A percentile compares a stretch with the other conserved stretches of the same genome.
Evolutionary conservation across 2,329 filamentous ascomycete species (phyloP).

Genomic region (Aspergillus amoenus): DNA sequence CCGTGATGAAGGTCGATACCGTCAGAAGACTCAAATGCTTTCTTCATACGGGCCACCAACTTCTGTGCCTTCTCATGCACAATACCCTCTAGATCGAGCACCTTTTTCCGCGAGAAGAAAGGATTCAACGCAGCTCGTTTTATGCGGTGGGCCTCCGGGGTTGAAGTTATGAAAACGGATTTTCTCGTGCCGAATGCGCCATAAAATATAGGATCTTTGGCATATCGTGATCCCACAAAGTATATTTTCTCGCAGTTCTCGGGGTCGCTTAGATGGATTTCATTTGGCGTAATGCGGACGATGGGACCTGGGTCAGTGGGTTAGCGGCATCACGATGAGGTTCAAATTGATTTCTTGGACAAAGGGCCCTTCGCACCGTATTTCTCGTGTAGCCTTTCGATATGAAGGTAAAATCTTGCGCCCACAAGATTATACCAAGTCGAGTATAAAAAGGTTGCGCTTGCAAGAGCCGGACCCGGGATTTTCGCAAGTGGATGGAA

Average conservation of each 20-base stretch:
- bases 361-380: slow-evolving; percentile 20
- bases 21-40: slow-evolving; percentile 15
- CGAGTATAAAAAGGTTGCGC: slow-evolving; percentile 20
- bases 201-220: slow-evolving; percentile 27
- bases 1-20: slow-evolving; percentile 22
- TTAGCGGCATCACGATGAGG: background rate
- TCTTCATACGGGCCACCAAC: slow-evolving; percentile 22
- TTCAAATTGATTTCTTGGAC: background rate
- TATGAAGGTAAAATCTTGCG: slow-evolving; percentile 23
- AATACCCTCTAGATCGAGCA: slow-evolving; percentile 25
- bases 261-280: slow-evolving; percentile 30
- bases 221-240: slow-evolving; percentile 24
- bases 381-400: slow-evolving; percentile 27
- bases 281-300: slow-evolving; percentile 28
- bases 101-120: slow-evolving; percentile 29
- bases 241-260: slow-evolving; percentile 27
- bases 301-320: slow-evolving; percentile 21
- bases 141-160: slow-evolving; percentile 27
- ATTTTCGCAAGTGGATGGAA: slow-evolving; percentile 30
- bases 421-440: slow-evolving; percentile 27
- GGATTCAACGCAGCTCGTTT: slow-evolving; percentile 30
- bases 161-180: slow-evolving; percentile 31
- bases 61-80: slow-evolving; percentile 24
- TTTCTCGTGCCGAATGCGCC: slow-evolving; percentile 25
- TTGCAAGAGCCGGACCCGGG: slow-evolving; percentile 28